These are phyloP conservation scores for Inosperma sp. DNA, from an alignment of 768 basidiomycete species.

Conservation along the genomic window DNA sequence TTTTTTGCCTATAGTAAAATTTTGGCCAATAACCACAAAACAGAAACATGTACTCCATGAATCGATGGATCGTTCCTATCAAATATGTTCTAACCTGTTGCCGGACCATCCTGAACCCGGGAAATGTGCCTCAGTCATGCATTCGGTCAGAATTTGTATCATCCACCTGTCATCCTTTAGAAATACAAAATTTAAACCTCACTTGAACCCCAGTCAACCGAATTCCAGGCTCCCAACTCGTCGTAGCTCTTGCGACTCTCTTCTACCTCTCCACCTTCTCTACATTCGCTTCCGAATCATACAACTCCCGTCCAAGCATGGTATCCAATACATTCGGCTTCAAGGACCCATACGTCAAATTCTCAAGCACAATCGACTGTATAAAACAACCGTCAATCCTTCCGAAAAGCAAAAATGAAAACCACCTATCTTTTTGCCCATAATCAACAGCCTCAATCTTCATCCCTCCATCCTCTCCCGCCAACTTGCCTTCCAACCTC, in stretches of 20 bases:
- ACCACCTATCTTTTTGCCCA: conserved; percentile 46
- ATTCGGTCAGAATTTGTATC: too few relatives aligned
- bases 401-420: neutral
- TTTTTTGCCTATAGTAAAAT: too few relatives aligned
- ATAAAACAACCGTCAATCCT: conserved; percentile 9
- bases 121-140: too few relatives aligned
- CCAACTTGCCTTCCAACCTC: too few relatives aligned
- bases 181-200: too few relatives aligned
- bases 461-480: too few relatives aligned
- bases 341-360: conserved; percentile 65
- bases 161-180: too few relatives aligned
- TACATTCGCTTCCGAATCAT: conserved; percentile 57
- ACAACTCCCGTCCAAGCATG: conserved; percentile 90
- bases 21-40: too few relatives aligned
- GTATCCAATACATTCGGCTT: conserved; percentile 88
- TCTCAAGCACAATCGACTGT: conserved; percentile 84
- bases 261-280: conserved; percentile 82
- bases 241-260: conserved; percentile 62
- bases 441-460: conserved; percentile 25
- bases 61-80: too few relatives aligned
- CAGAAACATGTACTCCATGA: too few relatives aligned
- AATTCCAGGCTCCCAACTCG: conserved; percentile 71
- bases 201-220: conserved; percentile 88
- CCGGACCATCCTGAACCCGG: too few relatives aligned
- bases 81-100: too few relatives aligned